Conservation (phyloP, 257 asterid genomes). For the Solanum etuberosum region DNA sequence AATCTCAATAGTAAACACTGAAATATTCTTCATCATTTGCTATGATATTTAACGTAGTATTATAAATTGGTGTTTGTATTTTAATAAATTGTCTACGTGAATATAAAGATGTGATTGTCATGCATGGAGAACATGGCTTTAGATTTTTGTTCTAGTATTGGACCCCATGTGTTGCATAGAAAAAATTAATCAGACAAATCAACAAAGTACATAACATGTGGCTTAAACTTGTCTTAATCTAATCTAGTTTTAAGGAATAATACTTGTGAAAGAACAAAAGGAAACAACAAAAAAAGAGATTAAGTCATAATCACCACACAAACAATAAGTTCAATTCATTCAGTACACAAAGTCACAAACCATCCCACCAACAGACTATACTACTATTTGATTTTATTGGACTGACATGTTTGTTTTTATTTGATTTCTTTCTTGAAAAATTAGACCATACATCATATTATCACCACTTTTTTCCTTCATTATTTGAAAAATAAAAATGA, state of each 20-base stretch:
- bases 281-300: neutral
- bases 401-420: neutral
- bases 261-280: neutral
- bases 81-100: neutral
- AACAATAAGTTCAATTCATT: neutral
- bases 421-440: neutral
- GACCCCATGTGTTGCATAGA: too few relatives aligned
- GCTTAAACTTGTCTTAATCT: neutral
- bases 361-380: neutral
- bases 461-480: neutral
- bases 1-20: neutral
- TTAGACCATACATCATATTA: neutral
- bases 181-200: too few relatives aligned
- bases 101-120: too few relatives aligned
- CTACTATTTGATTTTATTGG: neutral
- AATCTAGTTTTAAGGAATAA: neutral
- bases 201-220: too few relatives aligned
- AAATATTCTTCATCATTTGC: neutral
- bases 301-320: neutral
- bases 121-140: too few relatives aligned
- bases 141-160: too few relatives aligned
- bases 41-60: too few relatives aligned
- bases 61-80: too few relatives aligned
- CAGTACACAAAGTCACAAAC: neutral
- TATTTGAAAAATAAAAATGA: neutral